A percentile compares a stretch with the other conserved stretches of the same genome.
These are phyloP conservation scores for Pseudohalonectria lignicola DNA, from an alignment of 2,329 filamentous ascomycete genomes.

Conservation along the genomic window DNA sequence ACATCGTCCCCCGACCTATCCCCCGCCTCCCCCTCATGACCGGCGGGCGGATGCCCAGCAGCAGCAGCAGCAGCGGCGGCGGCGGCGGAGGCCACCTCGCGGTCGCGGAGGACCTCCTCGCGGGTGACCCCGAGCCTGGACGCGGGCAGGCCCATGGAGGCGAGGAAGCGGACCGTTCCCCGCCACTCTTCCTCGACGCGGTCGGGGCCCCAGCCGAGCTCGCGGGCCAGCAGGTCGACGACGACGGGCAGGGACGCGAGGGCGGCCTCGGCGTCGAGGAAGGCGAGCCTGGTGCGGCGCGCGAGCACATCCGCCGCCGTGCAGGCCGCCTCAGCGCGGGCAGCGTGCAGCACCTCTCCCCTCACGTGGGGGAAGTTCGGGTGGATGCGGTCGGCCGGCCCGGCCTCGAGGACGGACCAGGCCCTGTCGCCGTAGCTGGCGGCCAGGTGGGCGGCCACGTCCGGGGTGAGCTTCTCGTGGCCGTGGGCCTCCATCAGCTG, in stretches of 20 bases:
- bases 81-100: no score
- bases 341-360: conserved; percentile 80
- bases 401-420: conserved; percentile 75
- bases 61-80: no score
- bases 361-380: conserved; percentile 82
- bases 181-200: conserved; percentile 70
- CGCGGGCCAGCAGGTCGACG: conserved; percentile 81
- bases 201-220: conserved; percentile 65
- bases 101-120: no score
- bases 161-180: no score
- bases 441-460: conserved; percentile 80
- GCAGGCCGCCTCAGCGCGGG: conserved; percentile 83
- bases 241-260: conserved; percentile 75
- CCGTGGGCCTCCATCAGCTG: conserved; percentile 90
- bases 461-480: conserved; percentile 80
- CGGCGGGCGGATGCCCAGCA: no score
- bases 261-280: conserved; percentile 84
- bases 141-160: no score
- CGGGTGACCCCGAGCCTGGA: no score
- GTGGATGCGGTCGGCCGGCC: conserved; percentile 71
- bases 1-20: no score
- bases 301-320: conserved; percentile 83
- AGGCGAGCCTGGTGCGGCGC: conserved; percentile 72
- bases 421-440: conserved; percentile 85
- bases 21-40: no score